phyloP scores from a whole-genome alignment of 1,284 basidiomycete genomes.

The Meripilus lineatus region DNA sequence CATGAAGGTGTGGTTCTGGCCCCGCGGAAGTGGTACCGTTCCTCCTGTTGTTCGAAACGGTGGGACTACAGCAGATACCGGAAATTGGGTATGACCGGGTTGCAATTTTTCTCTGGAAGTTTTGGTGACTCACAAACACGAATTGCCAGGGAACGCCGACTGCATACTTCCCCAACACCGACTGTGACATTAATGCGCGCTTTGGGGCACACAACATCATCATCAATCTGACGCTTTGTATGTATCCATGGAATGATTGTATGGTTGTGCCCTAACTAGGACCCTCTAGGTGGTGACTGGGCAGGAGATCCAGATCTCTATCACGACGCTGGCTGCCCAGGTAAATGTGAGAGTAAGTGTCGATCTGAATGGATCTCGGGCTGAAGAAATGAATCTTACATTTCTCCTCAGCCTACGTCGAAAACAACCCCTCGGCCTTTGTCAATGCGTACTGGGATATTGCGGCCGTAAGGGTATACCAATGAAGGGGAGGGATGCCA shows the following conservation, averaged over 20 bases:
- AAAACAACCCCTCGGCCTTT: constrained; percentile 36
- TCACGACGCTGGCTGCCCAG: constrained; percentile 37
- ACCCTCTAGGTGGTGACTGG: constrained; percentile 45
- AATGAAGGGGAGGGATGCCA: too few relatives aligned
- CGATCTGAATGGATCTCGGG: not conserved
- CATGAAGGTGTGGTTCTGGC: constrained; percentile 52
- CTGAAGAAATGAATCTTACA: not conserved
- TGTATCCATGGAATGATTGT: constrained; percentile 5
- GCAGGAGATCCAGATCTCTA: constrained; percentile 38
- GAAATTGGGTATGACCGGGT: constrained; percentile 35
- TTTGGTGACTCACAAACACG: not conserved
- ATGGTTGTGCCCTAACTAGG: not conserved
- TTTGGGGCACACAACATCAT: constrained; percentile 59
- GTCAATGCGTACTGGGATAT: constrained; percentile 40
- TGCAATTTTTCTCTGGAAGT: not conserved
- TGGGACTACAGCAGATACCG: constrained; percentile 32
- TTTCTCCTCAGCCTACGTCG: constrained; percentile 26
- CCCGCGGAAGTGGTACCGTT: constrained; percentile 31
- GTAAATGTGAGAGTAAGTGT: constrained; percentile 39
- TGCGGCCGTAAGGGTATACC: constrained; percentile 24
- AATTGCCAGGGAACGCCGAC: constrained; percentile 43
- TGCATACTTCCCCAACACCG: constrained; percentile 52
- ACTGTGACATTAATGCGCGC: constrained; percentile 44
- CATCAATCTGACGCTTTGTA: constrained; percentile 42
- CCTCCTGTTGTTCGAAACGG: constrained; percentile 41